Conservation (phyloP, 495 filamentous ascomycete species). For the Parathielavia hyrcaniae region DNA sequence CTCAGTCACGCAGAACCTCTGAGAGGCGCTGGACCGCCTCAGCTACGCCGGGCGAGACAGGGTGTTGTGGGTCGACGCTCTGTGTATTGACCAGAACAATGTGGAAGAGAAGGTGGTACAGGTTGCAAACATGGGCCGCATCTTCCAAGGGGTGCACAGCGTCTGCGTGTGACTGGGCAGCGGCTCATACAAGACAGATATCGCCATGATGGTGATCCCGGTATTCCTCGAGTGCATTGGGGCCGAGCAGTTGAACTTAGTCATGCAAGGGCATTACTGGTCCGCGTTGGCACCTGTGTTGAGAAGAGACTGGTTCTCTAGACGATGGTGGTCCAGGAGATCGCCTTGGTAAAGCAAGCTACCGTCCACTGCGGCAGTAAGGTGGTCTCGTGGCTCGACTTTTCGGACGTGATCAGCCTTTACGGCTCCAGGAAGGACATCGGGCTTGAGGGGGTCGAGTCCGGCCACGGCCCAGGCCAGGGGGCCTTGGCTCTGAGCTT, state of each 20-base stretch:
- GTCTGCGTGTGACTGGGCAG: slow-evolving; percentile 9
- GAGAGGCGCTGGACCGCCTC: slow-evolving; percentile 1
- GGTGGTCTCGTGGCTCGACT: background rate
- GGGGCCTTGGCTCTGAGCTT: background rate
- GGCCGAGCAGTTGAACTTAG: background rate
- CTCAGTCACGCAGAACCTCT: slow-evolving; percentile 1
- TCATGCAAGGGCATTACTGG: background rate
- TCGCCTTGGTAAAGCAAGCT: background rate
- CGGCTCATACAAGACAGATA: background rate
- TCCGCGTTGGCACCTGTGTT: background rate
- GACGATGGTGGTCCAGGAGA: background rate
- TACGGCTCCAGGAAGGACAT: background rate
- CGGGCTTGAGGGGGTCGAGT: too few species aligned
- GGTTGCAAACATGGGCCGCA: slow-evolving; percentile 28
- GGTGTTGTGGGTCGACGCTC: slow-evolving; percentile 5
- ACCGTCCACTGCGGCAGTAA: background rate
- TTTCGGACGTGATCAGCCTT: background rate
- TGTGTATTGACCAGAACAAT: slow-evolving; percentile 37
- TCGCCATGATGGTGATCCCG: background rate
- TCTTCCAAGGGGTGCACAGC: slow-evolving; percentile 20
- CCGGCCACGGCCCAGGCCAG: too few species aligned
- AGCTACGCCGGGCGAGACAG: background rate
- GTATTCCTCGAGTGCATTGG: background rate
- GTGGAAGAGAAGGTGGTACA: slow-evolving; percentile 29
- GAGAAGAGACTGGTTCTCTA: background rate